Conservation (phyloP, 163 green algal species). For the Chloromonas sp. region DNA sequence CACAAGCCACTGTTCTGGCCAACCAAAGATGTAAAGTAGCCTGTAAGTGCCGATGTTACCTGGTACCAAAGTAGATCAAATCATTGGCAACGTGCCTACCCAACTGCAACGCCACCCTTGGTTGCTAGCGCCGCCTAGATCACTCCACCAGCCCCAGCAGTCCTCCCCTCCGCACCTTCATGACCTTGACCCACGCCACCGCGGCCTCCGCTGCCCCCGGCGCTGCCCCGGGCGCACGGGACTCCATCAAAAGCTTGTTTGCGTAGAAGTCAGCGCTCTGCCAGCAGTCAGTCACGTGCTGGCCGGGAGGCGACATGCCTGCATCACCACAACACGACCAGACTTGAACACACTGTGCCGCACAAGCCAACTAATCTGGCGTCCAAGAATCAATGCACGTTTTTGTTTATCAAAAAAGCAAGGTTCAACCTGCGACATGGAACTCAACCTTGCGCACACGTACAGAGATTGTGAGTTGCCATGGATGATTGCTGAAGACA, state of each 20-base stretch:
- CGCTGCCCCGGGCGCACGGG: constrained; percentile 34
- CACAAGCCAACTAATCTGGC: background rate
- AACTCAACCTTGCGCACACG: too few relatives aligned
- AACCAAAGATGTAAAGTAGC: too few relatives aligned
- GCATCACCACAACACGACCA: constrained; percentile 8
- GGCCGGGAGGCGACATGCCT: constrained; percentile 68
- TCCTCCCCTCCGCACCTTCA: constrained; percentile 48
- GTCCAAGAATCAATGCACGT: too few relatives aligned
- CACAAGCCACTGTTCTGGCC: too few relatives aligned
- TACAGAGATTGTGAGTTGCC: too few relatives aligned
- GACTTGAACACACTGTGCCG: background rate
- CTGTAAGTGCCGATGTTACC: too few relatives aligned
- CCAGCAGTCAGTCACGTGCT: constrained; percentile 75
- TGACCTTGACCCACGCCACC: constrained; percentile 65
- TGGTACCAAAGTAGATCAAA: background rate
- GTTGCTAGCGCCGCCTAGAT: background rate
- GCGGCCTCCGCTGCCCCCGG: constrained; percentile 26
- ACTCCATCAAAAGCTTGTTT: constrained; percentile 87
- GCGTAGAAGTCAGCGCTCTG: constrained; percentile 83
- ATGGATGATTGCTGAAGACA: too few relatives aligned
- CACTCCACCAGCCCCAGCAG: background rate
- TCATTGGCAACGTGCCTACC: background rate
- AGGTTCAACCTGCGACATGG: too few relatives aligned
- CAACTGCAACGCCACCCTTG: background rate
- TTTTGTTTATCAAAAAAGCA: too few relatives aligned